Evolutionary conservation across 192 early-diverging fungal genomes (phyloP).

Genomic region (Spizellomyces punctatus): DNA sequence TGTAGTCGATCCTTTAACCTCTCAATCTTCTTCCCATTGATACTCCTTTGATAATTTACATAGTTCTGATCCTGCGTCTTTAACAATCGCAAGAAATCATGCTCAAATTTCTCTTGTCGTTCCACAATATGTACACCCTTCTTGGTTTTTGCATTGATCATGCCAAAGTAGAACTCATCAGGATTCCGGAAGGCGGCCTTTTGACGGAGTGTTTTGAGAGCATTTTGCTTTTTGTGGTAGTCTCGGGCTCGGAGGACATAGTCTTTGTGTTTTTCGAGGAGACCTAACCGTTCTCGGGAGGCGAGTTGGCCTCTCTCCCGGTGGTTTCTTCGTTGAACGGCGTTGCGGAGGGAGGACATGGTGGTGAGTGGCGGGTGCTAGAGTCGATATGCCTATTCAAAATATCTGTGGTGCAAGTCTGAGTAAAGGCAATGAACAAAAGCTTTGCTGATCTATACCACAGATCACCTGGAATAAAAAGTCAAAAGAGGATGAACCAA

Average conservation of each 20-base stretch:
- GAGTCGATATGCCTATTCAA: too few relatives aligned
- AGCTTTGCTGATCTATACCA: too few relatives aligned
- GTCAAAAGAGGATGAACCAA: too few relatives aligned
- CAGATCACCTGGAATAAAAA: too few relatives aligned
- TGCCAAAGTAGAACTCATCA: slow-evolving; percentile 98
- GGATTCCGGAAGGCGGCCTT: slow-evolving; percentile 89
- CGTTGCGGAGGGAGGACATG: slow-evolving; percentile 70
- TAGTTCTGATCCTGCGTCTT: slow-evolving; percentile 94
- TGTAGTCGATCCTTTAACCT: slow-evolving; percentile 72
- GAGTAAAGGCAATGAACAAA: too few relatives aligned
- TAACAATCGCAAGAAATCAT: slow-evolving; percentile 77
- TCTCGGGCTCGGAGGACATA: slow-evolving; percentile 93
- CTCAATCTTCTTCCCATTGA: slow-evolving; percentile 80
- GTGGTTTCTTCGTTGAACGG: slow-evolving; percentile 84
- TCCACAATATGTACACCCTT: slow-evolving; percentile 76
- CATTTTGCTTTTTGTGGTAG: slow-evolving; percentile 83
- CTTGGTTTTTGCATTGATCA: slow-evolving; percentile 87
- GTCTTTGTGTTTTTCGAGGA: slow-evolving; percentile 98
- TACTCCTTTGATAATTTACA: slow-evolving; percentile 76
- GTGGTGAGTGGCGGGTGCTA: background rate
- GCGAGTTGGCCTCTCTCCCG: slow-evolving; percentile 81
- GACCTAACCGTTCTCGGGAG: slow-evolving; percentile 53
- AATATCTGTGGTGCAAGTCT: too few relatives aligned
- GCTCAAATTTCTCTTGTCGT: slow-evolving; percentile 68
- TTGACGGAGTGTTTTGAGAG: slow-evolving; percentile 80